Evolutionary conservation across 176 grass and related monocot genomes (phyloP).

Genomic region (Musa schizocarpa): DNA sequence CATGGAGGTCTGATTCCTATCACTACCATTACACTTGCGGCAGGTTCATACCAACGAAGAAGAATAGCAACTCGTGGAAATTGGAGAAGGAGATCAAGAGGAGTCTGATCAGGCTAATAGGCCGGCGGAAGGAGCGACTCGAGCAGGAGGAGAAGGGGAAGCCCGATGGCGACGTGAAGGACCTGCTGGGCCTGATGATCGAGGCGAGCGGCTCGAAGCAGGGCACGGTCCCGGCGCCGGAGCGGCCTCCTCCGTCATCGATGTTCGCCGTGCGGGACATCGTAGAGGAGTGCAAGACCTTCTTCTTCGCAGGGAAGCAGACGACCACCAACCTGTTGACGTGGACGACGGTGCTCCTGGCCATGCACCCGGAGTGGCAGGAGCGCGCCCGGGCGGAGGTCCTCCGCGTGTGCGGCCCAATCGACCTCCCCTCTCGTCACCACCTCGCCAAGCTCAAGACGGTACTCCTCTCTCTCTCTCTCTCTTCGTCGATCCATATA

Average conservation of each 20-base stretch:
- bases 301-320: background rate
- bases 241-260: slow-evolving; percentile 9
- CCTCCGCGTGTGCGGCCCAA: background rate
- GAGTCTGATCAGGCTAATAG: slow-evolving; percentile 66
- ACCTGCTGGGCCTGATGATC: background rate
- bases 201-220: background rate
- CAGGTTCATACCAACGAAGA: slow-evolving; percentile 91
- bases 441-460: background rate
- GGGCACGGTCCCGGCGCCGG: background rate
- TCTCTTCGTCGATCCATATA: too few relatives aligned
- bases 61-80: slow-evolving; percentile 94
- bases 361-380: slow-evolving; percentile 97
- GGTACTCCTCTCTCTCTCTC: background rate
- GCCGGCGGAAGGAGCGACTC: slow-evolving; percentile 30
- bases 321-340: slow-evolving; percentile 41
- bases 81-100: slow-evolving; percentile 89
- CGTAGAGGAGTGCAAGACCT: slow-evolving; percentile 91
- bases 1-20: background rate
- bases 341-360: slow-evolving; percentile 78
- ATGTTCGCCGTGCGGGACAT: slow-evolving; percentile 64
- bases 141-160: slow-evolving; percentile 22
- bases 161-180: background rate
- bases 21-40: background rate
- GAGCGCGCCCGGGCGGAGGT: slow-evolving; percentile 23
- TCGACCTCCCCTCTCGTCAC: background rate